Percentiles rank a stretch among this genome's conserved stretches.
phyloP scores from a whole-genome alignment of 2,329 filamentous ascomycete genomes.

The Karstenula rhodostoma region DNA sequence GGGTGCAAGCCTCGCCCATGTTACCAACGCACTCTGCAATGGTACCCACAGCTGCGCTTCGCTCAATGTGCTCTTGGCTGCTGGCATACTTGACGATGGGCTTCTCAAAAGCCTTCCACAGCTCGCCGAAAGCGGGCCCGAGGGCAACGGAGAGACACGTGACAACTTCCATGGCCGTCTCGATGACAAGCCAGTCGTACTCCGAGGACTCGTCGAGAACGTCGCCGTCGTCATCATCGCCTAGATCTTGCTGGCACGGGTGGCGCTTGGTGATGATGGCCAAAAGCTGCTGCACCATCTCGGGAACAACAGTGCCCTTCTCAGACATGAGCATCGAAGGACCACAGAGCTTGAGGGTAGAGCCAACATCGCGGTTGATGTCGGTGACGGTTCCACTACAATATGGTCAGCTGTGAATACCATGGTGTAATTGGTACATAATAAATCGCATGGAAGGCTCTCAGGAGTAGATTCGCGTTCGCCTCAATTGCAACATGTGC shows the following conservation, averaged over 20 bases:
- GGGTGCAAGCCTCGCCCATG: slow-evolving; percentile 82
- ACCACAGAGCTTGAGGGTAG: slow-evolving; percentile 88
- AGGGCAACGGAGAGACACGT: slow-evolving; percentile 84
- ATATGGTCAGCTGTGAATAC: slow-evolving; percentile 27
- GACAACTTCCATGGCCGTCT: slow-evolving; percentile 91
- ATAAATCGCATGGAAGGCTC: slow-evolving; percentile 53
- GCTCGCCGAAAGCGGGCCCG: slow-evolving; percentile 79
- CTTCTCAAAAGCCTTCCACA: slow-evolving; percentile 97
- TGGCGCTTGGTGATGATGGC: slow-evolving; percentile 89
- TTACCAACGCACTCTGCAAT: slow-evolving; percentile 89
- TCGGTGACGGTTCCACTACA: slow-evolving; percentile 85
- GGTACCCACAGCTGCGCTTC: slow-evolving; percentile 87
- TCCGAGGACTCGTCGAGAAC: slow-evolving; percentile 80
- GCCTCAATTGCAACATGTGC: slow-evolving; percentile 84
- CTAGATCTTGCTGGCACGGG: slow-evolving; percentile 90
- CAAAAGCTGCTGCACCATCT: slow-evolving; percentile 77
- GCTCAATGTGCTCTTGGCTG: slow-evolving; percentile 85
- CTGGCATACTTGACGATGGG: slow-evolving; percentile 86
- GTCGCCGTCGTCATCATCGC: slow-evolving; percentile 77
- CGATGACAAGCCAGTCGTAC: slow-evolving; percentile 96
- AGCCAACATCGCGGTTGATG: slow-evolving; percentile 91
- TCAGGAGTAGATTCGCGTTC: slow-evolving; percentile 76
- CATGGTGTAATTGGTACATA: slow-evolving; percentile 14
- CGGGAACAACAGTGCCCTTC: slow-evolving; percentile 70
- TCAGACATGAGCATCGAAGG: slow-evolving; percentile 81